Percentiles rank a stretch among this genome's conserved stretches.
These are phyloP conservation scores for Gastrolobium bilobum DNA, from an alignment of 306 rosid species.

Conservation along the genomic window DNA sequence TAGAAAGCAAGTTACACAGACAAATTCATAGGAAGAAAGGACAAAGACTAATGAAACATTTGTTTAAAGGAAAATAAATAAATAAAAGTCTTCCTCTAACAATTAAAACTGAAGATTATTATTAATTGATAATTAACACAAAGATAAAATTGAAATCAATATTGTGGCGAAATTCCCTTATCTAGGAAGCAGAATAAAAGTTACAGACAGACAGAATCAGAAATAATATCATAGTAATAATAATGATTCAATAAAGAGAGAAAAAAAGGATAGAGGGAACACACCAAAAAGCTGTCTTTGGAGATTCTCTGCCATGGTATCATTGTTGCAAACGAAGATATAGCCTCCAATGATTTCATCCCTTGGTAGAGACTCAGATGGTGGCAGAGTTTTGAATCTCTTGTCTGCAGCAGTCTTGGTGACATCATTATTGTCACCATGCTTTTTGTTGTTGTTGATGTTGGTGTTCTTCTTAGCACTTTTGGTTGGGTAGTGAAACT, in stretches of 20 bases:
- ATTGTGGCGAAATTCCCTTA: neutral
- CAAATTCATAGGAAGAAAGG: neutral
- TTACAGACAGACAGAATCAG: neutral
- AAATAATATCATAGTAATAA: neutral
- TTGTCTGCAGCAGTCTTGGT: slow-evolving; percentile 62
- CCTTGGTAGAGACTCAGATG: slow-evolving; percentile 81
- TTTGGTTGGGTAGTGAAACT: slow-evolving; percentile 52
- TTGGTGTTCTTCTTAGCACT: slow-evolving; percentile 55
- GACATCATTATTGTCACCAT: slow-evolving; percentile 57
- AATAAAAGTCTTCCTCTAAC: neutral
- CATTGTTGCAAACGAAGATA: slow-evolving; percentile 95
- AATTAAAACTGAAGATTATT: slow-evolving; percentile 1
- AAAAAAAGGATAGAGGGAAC: slow-evolving; percentile 10
- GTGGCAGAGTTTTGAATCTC: slow-evolving; percentile 86
- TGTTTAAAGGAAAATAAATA: neutral
- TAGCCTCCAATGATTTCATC: slow-evolving; percentile 90
- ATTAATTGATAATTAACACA: neutral
- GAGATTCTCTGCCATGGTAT: slow-evolving; percentile 95
- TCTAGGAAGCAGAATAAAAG: neutral
- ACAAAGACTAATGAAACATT: neutral
- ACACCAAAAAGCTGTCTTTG: slow-evolving; percentile 85
- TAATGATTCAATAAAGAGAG: neutral
- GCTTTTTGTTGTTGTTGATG: slow-evolving; percentile 52
- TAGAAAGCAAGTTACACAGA: neutral
- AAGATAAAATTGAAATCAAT: too few species aligned